phyloP scores from a whole-genome alignment of 1,139 yeast genomes.

The Pichia sp. region DNA sequence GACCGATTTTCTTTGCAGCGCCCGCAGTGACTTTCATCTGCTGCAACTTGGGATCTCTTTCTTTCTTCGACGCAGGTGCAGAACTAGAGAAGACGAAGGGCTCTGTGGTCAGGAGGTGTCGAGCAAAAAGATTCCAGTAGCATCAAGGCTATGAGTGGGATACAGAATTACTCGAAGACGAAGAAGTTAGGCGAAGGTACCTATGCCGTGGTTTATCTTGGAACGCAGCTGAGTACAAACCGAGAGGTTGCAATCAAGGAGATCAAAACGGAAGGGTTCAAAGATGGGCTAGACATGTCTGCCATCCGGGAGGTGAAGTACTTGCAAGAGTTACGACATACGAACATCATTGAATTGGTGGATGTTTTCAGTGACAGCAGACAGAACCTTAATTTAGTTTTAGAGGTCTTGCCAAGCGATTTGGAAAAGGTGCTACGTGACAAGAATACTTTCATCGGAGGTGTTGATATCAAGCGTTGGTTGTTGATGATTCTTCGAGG shows the following conservation, averaged over 20 bases:
- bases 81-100: background rate
- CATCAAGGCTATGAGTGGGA: constrained; percentile 6
- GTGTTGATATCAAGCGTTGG: constrained; percentile 93
- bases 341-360: constrained; percentile 77
- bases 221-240: constrained; percentile 53
- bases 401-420: constrained; percentile 90
- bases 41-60: no score
- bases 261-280: constrained; percentile 89
- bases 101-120: no score
- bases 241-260: constrained; percentile 86
- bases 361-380: constrained; percentile 76
- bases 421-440: constrained; percentile 87
- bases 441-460: constrained; percentile 66
- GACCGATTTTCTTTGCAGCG: background rate
- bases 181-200: constrained; percentile 98
- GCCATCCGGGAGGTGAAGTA: constrained; percentile 94
- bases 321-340: constrained; percentile 78
- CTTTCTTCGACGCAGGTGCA: background rate
- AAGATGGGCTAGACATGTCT: constrained; percentile 96
- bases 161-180: constrained; percentile 39
- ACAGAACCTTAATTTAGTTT: constrained; percentile 69
- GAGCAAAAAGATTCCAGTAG: background rate
- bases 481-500: constrained; percentile 90
- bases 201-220: constrained; percentile 93
- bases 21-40: background rate